Evolutionary conservation across 1,139 yeast species (phyloP).

Genomic region (Suhomyces bolitotheri): DNA sequence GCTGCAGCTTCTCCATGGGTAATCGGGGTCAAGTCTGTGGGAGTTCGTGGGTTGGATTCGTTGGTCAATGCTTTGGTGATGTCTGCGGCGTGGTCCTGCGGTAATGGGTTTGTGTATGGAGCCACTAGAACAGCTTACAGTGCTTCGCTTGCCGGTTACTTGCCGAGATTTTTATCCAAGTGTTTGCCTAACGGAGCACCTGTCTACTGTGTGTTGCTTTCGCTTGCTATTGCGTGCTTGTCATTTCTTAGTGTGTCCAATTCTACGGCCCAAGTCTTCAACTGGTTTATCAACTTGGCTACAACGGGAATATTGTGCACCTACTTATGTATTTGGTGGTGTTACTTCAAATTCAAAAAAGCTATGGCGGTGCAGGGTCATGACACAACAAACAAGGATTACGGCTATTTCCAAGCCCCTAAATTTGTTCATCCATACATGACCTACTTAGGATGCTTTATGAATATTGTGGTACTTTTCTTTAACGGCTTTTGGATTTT

Average conservation of each 20-base stretch:
- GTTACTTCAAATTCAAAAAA: slow-evolving; percentile 42
- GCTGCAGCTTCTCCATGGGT: slow-evolving; percentile 45
- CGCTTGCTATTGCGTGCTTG: slow-evolving; percentile 27
- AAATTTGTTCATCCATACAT: slow-evolving; percentile 32
- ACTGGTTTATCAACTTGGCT: slow-evolving; percentile 41
- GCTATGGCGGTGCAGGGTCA: slow-evolving; percentile 37
- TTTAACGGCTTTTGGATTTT: slow-evolving; percentile 47
- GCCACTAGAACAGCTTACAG: slow-evolving; percentile 39
- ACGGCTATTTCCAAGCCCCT: slow-evolving; percentile 28
- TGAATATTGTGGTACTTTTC: slow-evolving; percentile 30
- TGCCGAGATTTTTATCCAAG: slow-evolving; percentile 36
- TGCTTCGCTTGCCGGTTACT: slow-evolving; percentile 39
- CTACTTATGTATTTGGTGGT: slow-evolving; percentile 51
- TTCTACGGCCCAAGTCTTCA: slow-evolving; percentile 34
- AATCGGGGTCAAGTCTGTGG: slow-evolving; percentile 37
- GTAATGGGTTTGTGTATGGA: slow-evolving; percentile 38
- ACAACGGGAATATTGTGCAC: slow-evolving; percentile 57
- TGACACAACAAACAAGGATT: slow-evolving; percentile 24
- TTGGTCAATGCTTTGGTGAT: slow-evolving; percentile 38
- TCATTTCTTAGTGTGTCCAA: slow-evolving; percentile 31
- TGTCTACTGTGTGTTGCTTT: slow-evolving; percentile 30
- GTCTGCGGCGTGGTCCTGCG: slow-evolving; percentile 42
- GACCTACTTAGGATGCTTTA: slow-evolving; percentile 33
- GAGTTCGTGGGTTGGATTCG: slow-evolving; percentile 37
- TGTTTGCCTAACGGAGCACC: slow-evolving; percentile 40